phyloP scores from a whole-genome alignment of 2,329 filamentous ascomycete species.

The Pseudogymnoascus sp. region DNA sequence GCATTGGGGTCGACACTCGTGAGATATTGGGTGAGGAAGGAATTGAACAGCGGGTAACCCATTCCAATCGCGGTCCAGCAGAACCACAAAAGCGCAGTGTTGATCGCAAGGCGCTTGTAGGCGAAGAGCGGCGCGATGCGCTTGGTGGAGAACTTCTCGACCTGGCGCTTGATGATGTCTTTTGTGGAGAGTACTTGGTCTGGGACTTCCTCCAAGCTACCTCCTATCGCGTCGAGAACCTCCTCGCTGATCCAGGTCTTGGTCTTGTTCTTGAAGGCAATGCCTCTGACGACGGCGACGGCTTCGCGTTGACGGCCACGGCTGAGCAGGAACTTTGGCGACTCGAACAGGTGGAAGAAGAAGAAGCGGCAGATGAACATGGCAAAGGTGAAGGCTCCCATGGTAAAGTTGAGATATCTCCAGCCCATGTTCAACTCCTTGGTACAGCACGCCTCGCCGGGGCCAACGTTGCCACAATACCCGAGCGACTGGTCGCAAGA shows the following conservation, averaged over 20 bases:
- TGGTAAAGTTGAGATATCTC: constrained; percentile 64
- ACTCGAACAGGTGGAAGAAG: constrained; percentile 75
- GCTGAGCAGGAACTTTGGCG: constrained; percentile 74
- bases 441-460: constrained; percentile 22
- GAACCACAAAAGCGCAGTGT: constrained; percentile 61
- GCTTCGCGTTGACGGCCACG: constrained; percentile 71
- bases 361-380: constrained; percentile 78
- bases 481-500: constrained; percentile 28
- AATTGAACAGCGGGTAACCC: constrained; percentile 83
- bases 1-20: constrained; percentile 43
- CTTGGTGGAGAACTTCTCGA: constrained; percentile 60
- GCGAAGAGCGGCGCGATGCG: constrained; percentile 61
- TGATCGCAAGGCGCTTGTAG: constrained; percentile 43
- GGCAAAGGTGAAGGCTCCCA: constrained; percentile 64
- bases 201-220: constrained; percentile 23
- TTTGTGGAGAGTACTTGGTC: constrained; percentile 14
- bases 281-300: constrained; percentile 70
- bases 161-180: constrained; percentile 32
- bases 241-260: constrained; percentile 73
- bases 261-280: constrained; percentile 62
- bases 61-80: constrained; percentile 78
- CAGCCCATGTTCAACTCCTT: constrained; percentile 58
- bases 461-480: constrained; percentile 26
- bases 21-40: constrained; percentile 83
- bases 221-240: constrained; percentile 50